These are phyloP conservation scores for Aspergillus hiratsukae DNA, from an alignment of 2,329 filamentous ascomycete genomes.

Conservation along the genomic window DNA sequence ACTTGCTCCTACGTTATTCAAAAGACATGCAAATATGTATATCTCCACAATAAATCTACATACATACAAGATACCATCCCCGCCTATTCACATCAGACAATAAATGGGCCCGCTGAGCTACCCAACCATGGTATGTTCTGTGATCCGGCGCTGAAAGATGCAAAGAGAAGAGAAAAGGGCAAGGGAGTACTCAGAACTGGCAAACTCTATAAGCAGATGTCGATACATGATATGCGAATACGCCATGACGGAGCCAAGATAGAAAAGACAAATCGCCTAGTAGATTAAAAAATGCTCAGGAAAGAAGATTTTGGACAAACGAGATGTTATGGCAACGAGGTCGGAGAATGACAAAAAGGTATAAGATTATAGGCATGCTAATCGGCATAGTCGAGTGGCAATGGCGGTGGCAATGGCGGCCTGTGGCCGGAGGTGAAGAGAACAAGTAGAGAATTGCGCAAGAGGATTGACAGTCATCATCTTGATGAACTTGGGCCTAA, in stretches of 20 bases:
- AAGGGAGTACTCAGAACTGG: background rate
- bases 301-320: background rate
- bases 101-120: background rate
- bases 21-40: background rate
- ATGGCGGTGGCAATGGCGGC: too few species aligned
- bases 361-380: background rate
- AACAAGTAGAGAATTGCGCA: slow-evolving; percentile 6
- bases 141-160: background rate
- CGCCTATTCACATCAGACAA: background rate
- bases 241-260: background rate
- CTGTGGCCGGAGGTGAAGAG: too few species aligned
- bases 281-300: background rate
- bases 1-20: background rate
- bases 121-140: background rate
- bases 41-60: background rate
- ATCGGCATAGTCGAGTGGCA: background rate
- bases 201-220: background rate
- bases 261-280: background rate
- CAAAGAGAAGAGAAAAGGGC: background rate
- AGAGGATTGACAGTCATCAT: slow-evolving; percentile 1
- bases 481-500: slow-evolving; percentile 11
- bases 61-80: background rate
- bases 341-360: background rate
- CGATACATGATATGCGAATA: background rate
- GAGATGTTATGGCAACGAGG: background rate